Base-by-base conservation (phyloP, 2,329 filamentous ascomycete species). In the Aureobasidium sp. region DNA sequence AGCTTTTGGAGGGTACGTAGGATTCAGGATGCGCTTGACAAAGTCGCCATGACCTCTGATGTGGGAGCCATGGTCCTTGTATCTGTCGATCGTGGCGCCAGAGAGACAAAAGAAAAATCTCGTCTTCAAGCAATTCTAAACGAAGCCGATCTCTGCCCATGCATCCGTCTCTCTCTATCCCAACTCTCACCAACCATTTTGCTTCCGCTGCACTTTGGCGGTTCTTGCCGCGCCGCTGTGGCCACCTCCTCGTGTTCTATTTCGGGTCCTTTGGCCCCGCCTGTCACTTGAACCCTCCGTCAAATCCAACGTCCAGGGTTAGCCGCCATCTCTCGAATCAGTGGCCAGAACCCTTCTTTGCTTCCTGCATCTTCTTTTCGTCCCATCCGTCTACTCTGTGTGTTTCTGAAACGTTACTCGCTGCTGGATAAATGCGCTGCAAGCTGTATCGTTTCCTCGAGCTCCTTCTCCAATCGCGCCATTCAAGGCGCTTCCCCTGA, bases 71-170 rank as follows among this genome's bases (percentile, higher is more conserved):
- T 50, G 30, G 45, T 34, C 45, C 35, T 50, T 50, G 45, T 50
- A 50, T 39, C 34, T 25, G 14, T 24, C 44, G 16, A 27, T 34
- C 25, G 44, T 22, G 34, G 45, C 45, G 32, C 45, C 35, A 50
- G 39, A 50, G 34, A 48, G 39, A 50, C 24, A 48, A 50, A 30
- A 24, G 30, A 39, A 49, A 39, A 30, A 21, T 22, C 24, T 39
- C 16, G 11, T 30, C 35, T 14, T 38, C 4, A 14, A 50, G 45
- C 45, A 50, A 50, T 50, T 50, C 45, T 50, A 50, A 30, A 50
- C 45, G 45, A 39, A 50, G 45, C 45, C 44, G 45, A 50, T 50
- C 35, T 49, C 35, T 49, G 45, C 35, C 45, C 34, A 39, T 38
- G 34, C 45, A 50, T 50, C 45, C n/a, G n/a, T n/a, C n/a, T n/a